Evolutionary conservation across 108 stramenopile species (phyloP).

Genomic region (Nannochloropsis salina): DNA sequence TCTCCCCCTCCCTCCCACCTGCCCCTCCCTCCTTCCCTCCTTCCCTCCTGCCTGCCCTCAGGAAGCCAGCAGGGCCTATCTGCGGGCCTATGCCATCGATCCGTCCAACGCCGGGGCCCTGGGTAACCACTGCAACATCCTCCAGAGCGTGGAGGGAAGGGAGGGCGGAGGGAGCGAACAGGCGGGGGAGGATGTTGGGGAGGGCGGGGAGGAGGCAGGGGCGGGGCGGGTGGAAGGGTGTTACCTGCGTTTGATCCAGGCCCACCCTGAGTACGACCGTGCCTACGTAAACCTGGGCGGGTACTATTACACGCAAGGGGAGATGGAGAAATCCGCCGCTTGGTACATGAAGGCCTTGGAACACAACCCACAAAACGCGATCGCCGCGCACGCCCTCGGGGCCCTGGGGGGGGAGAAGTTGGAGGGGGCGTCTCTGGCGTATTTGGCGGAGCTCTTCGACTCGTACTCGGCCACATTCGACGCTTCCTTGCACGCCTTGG

Average conservation of each 20-base stretch:
- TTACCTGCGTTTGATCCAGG: background rate
- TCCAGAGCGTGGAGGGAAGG: background rate
- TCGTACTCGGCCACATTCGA: background rate
- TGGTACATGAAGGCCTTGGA: background rate
- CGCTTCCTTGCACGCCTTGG: background rate
- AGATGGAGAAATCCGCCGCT: background rate
- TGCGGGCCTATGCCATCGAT: background rate
- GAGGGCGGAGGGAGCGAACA: background rate
- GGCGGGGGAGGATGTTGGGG: background rate
- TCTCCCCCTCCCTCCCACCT: too few species aligned
- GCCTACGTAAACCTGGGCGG: background rate
- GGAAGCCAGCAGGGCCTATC: background rate
- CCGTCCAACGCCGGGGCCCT: background rate
- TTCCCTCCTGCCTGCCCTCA: background rate
- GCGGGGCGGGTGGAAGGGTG: background rate
- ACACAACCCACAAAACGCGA: background rate
- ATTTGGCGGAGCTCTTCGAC: background rate
- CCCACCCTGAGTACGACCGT: background rate
- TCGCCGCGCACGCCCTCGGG: background rate
- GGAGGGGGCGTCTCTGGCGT: background rate
- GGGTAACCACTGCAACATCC: background rate
- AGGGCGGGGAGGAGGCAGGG: background rate
- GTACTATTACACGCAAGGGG: background rate
- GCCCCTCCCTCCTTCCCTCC: background rate
- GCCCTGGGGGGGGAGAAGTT: background rate